phyloP scores from a whole-genome alignment of 2,329 filamentous ascomycete species.

The Orbilia blumenaviensis region DNA sequence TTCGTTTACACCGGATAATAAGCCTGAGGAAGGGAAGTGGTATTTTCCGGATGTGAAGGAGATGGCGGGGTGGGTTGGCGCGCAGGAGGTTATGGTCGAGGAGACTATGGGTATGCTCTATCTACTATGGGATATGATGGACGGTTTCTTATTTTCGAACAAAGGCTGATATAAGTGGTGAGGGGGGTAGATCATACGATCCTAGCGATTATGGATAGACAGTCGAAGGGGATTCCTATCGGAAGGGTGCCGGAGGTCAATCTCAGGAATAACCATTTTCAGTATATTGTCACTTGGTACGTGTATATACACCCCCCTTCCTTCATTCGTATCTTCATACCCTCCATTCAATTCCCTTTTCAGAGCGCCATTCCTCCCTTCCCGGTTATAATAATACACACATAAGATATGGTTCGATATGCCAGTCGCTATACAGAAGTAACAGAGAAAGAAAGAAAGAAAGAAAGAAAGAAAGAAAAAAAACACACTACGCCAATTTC shows the following conservation, averaged over 20 bases:
- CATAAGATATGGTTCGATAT: slow-evolving; percentile 56
- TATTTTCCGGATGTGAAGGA: slow-evolving; percentile 93
- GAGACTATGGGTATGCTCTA: slow-evolving; percentile 81
- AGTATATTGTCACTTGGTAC: slow-evolving; percentile 99
- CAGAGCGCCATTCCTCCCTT: neutral
- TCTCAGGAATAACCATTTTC: slow-evolving; percentile 92
- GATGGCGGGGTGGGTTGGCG: slow-evolving; percentile 85
- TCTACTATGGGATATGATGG: no score
- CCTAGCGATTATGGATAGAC: slow-evolving; percentile 68
- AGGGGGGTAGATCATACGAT: slow-evolving; percentile 2
- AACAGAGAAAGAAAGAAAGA: neutral
- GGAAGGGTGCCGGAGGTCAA: slow-evolving; percentile 89
- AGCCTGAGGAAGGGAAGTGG: slow-evolving; percentile 82
- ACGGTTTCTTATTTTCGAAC: neutral
- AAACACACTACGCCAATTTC: slow-evolving; percentile 6
- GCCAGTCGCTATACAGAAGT: neutral
- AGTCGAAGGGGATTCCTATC: slow-evolving; percentile 84
- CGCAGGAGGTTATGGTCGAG: slow-evolving; percentile 92
- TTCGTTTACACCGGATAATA: slow-evolving; percentile 92
- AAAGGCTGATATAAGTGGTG: neutral
- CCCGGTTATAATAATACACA: slow-evolving; percentile 20
- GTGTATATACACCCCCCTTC: slow-evolving; percentile 58
- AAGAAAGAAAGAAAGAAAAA: neutral
- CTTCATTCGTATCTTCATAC: no score
- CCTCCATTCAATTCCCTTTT: no score